Base-by-base conservation (phyloP, 352 stramenopile genomes). In the Globisporangium radiosum region DNA sequence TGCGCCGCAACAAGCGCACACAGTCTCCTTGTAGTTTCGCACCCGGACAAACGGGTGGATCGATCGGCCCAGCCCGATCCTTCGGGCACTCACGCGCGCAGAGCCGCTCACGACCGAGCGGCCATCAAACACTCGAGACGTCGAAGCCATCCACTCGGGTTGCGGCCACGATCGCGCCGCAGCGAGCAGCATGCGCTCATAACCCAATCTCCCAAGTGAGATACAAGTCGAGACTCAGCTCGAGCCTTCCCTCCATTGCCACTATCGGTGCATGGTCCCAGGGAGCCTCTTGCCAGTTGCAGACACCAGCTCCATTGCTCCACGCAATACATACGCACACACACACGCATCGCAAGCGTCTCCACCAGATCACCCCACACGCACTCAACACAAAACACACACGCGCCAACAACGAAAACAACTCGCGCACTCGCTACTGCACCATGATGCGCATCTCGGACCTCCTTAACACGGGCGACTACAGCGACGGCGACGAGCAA, bases 161-260 rank as follows among this genome's bases (percentile, higher is more conserved):
- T 33, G 25, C 25, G 25, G 25, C 25, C 25, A 33, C 25, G 25
- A 33, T 33, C 25, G 25, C 25, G 25, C 25, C 25, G 25, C 25
- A 33, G 19, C 19, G 19, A 25, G 19, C 19, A 25, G 19, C 19
- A 25, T 33, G 25, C 39, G 51, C 58, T 59, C 59, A 64, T 38
- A 59, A 64, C 52, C 52, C 59, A 64, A 64, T 64, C 59, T 64
- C 59, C 59, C 52, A 64, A 64, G 59, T 64, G 59, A 64, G 59
- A 64, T 64, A 64, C 45, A 64, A 54, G 59, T 64, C 59, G 47
- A 52, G 52, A 59, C 55, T 57, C 56, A 47, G 47, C 44, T 50
- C 47, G 43, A 47, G 53, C 38, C n/a, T 55, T 33, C 36, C 17
- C 38, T 10, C 36, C 44, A 33, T 10, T 47, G 42, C 10, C 42